These are phyloP conservation scores for Glomus cerebriforme DNA, from an alignment of 192 early-diverging fungal species.

Conservation along the genomic window DNA sequence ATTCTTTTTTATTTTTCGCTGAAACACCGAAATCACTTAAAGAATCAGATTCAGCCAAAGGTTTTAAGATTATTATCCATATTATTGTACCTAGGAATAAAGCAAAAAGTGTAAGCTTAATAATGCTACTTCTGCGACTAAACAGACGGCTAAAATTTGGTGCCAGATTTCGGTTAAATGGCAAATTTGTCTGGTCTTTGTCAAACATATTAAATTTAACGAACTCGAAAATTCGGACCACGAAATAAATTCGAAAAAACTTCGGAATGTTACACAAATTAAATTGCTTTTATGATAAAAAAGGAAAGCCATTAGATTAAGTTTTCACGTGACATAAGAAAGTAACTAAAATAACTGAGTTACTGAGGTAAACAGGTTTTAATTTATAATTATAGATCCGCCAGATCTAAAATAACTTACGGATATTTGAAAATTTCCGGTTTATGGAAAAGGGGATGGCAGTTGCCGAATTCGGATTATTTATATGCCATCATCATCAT, in stretches of 20 bases:
- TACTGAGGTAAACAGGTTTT: no score
- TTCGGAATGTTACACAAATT: neutral
- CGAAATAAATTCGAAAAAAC: neutral
- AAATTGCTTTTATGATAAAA: neutral
- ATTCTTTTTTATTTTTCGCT: neutral
- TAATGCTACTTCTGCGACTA: neutral
- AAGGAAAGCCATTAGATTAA: neutral
- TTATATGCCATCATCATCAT: no score
- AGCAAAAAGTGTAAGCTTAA: neutral
- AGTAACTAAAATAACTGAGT: no score
- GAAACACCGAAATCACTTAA: neutral
- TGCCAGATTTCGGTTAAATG: neutral
- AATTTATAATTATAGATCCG: no score
- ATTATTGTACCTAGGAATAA: neutral
- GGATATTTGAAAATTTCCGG: no score
- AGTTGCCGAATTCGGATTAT: no score
- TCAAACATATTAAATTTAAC: neutral
- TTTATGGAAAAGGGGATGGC: no score
- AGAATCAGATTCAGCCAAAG: neutral
- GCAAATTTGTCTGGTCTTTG: neutral
- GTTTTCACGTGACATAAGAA: neutral
- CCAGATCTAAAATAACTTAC: no score
- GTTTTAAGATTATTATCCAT: neutral
- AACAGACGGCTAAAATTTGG: neutral
- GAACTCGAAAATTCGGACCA: neutral